Percentiles rank a stretch among this genome's conserved stretches.
phyloP scores from a whole-genome alignment of 2,329 filamentous ascomycete species.

The Aspergillus sergii region DNA sequence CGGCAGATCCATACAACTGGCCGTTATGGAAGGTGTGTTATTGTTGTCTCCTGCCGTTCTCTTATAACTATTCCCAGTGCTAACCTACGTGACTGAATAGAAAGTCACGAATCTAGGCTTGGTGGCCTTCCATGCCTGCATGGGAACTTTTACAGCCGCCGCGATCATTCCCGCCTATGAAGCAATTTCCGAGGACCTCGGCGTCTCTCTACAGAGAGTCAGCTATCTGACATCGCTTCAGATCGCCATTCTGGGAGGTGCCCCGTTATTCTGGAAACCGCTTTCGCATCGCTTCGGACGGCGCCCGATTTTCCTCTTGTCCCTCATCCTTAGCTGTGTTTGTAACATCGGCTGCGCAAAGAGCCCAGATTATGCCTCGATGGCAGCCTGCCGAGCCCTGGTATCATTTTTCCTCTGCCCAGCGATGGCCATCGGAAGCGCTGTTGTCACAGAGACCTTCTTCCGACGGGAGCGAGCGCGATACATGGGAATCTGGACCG shows the following conservation, averaged over 20 bases:
- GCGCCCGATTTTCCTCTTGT: conserved; percentile 56
- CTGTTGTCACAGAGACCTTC: conserved; percentile 58
- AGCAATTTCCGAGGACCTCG: conserved; percentile 54
- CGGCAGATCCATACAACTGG: conserved; percentile 61
- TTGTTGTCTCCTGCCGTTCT: neutral
- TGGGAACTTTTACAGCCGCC: conserved; percentile 57
- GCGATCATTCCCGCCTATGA: conserved; percentile 56
- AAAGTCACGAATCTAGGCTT: conserved; percentile 47
- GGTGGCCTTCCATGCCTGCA: conserved; percentile 59
- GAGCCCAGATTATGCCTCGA: conserved; percentile 50
- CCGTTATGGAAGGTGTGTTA: conserved; percentile 50
- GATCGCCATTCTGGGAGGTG: conserved; percentile 55
- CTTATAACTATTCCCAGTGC: neutral
- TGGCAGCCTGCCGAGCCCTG: conserved; percentile 54
- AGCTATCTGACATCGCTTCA: conserved; percentile 58
- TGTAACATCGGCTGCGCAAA: conserved; percentile 58
- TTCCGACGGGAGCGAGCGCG: conserved; percentile 55
- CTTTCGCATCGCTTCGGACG: conserved; percentile 56
- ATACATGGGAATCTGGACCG: conserved; percentile 60
- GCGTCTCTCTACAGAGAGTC: conserved; percentile 50
- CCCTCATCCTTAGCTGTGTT: conserved; percentile 48
- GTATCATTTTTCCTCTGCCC: conserved; percentile 57
- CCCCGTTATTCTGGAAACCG: conserved; percentile 58
- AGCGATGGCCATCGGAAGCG: conserved; percentile 55
- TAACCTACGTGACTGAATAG: conserved; percentile 13